Base-by-base conservation (phyloP, 176 grass and related monocot species). In the Rhipidocladum racemiflorum region DNA sequence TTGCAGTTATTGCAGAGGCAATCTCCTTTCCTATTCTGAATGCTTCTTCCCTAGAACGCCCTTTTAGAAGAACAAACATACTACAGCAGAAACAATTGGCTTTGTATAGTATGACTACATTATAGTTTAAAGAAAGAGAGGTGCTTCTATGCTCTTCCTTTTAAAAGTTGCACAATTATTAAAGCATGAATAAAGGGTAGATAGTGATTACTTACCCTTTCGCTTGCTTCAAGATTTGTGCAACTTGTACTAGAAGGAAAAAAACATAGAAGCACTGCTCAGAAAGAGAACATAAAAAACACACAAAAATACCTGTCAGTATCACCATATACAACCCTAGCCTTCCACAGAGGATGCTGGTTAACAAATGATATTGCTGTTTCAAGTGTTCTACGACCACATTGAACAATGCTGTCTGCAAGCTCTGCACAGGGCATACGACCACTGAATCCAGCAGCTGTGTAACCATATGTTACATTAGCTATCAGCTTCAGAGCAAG, bases 351-450 rank as follows among this genome's bases (percentile, higher is more conserved):
- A 59, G 86, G 90, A 83, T 97, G 88, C 44, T 89, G 81, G 84
- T 94, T 97, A 46, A 94, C 88, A 79, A 94, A 92, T 87, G 83
- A 92, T 75, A 91, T 97, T 80, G 92, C 88, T 78, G 88, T 94
- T 91, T 97, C 95, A 86, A 97, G 92, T 7, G 95, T 94, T 86
- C 90, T 91, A 74, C 95, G 90, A 61, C 95, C 95, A 91, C 92
- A 97, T 38, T 97, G 92, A 75, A 97, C 95, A 81, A 97, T 94
- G 83, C 95, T 97, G 83, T 97, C 95, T 63, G 92, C 95, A 79
- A 97, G 88, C 72, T 97, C 95, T 84, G 95, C 95, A 84, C 95
- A 97, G 48, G 95, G 92, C 95, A 97, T 97, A 54, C 95, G 92
- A 49, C 95, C 95, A 68, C 90, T 97, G 69, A 94, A 97, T 54